Evolutionary conservation across 768 basidiomycete genomes (phyloP).

Genomic region (Leucosporidium yakuticum): DNA sequence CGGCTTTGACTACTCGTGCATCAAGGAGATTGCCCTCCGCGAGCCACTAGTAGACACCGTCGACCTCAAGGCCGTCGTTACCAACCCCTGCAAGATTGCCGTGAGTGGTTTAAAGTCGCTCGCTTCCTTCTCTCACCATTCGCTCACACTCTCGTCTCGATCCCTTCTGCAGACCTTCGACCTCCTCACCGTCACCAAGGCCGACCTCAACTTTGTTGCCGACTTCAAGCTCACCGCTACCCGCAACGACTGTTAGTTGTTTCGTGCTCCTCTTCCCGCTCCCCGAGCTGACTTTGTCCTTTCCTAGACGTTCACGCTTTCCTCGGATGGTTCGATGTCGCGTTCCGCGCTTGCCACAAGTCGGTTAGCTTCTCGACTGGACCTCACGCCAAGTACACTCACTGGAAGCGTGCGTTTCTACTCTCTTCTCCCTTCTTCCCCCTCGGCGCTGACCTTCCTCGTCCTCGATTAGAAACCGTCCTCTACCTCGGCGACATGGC

Average conservation of each 20-base stretch:
- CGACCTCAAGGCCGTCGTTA: slow-evolving; percentile 89
- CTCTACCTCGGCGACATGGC: slow-evolving; percentile 86
- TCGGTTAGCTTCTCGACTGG: slow-evolving; percentile 94
- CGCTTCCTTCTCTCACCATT: not conserved
- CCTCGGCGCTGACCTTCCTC: not conserved
- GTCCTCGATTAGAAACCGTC: slow-evolving; percentile 70
- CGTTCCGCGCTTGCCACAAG: slow-evolving; percentile 92
- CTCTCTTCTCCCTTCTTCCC: not conserved
- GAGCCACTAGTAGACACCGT: slow-evolving; percentile 99
- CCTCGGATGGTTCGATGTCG: slow-evolving; percentile 98
- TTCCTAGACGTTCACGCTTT: slow-evolving; percentile 84
- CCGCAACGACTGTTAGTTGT: slow-evolving; percentile 78
- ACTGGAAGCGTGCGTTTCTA: slow-evolving; percentile 43
- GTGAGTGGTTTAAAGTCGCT: slow-evolving; percentile 45
- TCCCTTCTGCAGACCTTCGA: slow-evolving; percentile 67
- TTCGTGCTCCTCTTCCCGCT: not conserved
- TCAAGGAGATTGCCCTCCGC: slow-evolving; percentile 93
- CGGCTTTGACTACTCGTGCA: slow-evolving; percentile 98
- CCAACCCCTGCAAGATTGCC: slow-evolving; percentile 84
- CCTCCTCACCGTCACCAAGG: slow-evolving; percentile 84
- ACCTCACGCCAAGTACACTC: slow-evolving; percentile 73
- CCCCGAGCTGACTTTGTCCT: not conserved
- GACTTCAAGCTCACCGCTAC: slow-evolving; percentile 75
- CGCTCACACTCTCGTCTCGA: not conserved
- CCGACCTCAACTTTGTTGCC: slow-evolving; percentile 79